Conservation (phyloP, 169 alveolate species). For the Perkinsus olseni region DNA sequence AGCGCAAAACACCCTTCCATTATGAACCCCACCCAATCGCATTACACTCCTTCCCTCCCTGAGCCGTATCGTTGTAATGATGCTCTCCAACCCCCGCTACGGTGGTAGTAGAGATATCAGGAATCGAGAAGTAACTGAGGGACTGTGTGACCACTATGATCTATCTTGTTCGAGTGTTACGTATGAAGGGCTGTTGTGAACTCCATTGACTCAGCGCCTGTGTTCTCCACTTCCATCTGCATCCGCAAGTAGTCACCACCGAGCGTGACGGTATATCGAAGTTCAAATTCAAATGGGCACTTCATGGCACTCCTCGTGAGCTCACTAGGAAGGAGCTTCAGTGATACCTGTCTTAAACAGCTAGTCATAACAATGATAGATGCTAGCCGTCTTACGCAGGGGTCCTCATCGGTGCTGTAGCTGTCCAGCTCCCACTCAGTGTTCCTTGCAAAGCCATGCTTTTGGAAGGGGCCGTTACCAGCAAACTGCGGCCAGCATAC, state of each 20-base stretch:
- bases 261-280: neutral
- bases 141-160: neutral
- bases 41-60: neutral
- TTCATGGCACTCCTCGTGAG: neutral
- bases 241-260: neutral
- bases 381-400: neutral
- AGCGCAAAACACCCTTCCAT: too few relatives aligned
- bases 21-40: neutral
- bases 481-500: neutral
- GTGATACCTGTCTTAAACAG: neutral
- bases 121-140: neutral
- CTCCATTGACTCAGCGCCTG: neutral
- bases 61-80: neutral
- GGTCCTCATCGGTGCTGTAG: neutral
- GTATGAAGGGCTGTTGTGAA: neutral
- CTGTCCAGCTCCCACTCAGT: constrained; percentile 2
- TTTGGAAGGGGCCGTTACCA: neutral
- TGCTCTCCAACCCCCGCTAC: neutral
- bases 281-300: neutral
- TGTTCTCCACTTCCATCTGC: neutral
- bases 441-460: neutral
- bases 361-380: neutral
- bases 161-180: neutral
- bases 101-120: neutral
- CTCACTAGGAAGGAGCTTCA: neutral